Percentiles rank a stretch among this genome's conserved stretches.
These are phyloP conservation scores for Pleurotus ostreatus DNA, from an alignment of 768 basidiomycete genomes.

Conservation along the genomic window DNA sequence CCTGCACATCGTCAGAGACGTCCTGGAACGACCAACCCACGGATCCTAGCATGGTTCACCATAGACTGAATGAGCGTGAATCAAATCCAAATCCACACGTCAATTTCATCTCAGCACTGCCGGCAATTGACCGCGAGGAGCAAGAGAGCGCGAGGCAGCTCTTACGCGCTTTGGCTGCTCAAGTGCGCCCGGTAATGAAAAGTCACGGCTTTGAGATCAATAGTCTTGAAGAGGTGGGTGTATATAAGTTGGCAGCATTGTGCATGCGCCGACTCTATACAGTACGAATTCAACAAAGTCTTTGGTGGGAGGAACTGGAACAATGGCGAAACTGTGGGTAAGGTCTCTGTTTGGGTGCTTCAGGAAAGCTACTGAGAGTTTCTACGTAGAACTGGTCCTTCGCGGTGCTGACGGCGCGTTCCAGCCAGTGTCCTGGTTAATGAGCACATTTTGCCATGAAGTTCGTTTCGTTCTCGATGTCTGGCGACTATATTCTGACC, in stretches of 20 bases:
- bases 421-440: conserved; percentile 59
- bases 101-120: conserved; percentile 70
- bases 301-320: conserved; percentile 88
- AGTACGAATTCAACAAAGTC: conserved; percentile 78
- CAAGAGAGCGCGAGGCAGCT: conserved; percentile 68
- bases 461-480: conserved; percentile 32
- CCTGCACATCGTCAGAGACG: too few relatives aligned
- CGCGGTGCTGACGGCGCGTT: conserved; percentile 58
- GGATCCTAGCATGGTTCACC: conserved; percentile 56
- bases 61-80: conserved; percentile 65
- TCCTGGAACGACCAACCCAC: too few relatives aligned
- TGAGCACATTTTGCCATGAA: conserved; percentile 83
- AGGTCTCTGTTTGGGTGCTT: background rate
- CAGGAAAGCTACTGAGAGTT: background rate
- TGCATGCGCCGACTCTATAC: conserved; percentile 4
- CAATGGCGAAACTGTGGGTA: conserved; percentile 74
- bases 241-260: background rate
- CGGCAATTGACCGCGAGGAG: conserved; percentile 31
- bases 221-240: conserved; percentile 72
- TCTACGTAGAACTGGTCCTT: conserved; percentile 66
- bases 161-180: conserved; percentile 75
- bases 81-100: conserved; percentile 71
- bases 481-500: background rate
- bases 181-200: conserved; percentile 83
- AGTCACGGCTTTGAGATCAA: conserved; percentile 71